Conservation (phyloP, 2,329 filamentous ascomycete genomes). For the Phyllosticta citriasiana region DNA sequence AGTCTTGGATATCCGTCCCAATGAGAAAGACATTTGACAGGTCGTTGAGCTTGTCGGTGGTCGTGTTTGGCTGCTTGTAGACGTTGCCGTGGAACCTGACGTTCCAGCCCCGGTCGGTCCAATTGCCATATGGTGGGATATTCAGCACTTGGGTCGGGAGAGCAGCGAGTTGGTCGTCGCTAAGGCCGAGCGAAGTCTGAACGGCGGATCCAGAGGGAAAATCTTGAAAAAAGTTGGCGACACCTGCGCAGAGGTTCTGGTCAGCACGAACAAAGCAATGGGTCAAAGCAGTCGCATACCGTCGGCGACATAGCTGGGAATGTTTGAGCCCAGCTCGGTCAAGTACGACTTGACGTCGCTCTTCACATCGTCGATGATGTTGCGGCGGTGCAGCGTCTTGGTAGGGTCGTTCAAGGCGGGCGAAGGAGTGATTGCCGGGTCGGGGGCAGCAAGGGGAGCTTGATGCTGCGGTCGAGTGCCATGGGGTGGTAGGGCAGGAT, state of each 20-base stretch:
- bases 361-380: conserved; percentile 24
- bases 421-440: conserved; percentile 6
- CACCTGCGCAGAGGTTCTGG: conserved; percentile 24
- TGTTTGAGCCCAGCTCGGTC: conserved; percentile 23
- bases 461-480: not conserved
- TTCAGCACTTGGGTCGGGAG: conserved; percentile 62
- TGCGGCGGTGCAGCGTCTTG: conserved; percentile 16
- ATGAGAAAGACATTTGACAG: conserved; percentile 63
- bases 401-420: conserved; percentile 4
- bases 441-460: not conserved
- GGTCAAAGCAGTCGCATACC: conserved; percentile 16
- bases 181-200: conserved; percentile 50
- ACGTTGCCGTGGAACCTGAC: conserved; percentile 69
- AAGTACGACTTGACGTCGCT: conserved; percentile 22
- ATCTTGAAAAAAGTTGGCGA: conserved; percentile 58
- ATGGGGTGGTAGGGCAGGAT: not conserved
- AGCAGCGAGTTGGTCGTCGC: conserved; percentile 48
- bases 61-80: conserved; percentile 67
- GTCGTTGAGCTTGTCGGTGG: conserved; percentile 53
- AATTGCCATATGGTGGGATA: conserved; percentile 59
- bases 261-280: not conserved
- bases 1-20: conserved; percentile 49
- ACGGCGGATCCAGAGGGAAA: conserved; percentile 55
- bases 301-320: conserved; percentile 28
- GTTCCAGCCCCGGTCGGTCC: conserved; percentile 68